These are phyloP conservation scores for Aspergillus brasiliensis DNA, from an alignment of 2,329 filamentous ascomycete genomes.

Conservation along the genomic window DNA sequence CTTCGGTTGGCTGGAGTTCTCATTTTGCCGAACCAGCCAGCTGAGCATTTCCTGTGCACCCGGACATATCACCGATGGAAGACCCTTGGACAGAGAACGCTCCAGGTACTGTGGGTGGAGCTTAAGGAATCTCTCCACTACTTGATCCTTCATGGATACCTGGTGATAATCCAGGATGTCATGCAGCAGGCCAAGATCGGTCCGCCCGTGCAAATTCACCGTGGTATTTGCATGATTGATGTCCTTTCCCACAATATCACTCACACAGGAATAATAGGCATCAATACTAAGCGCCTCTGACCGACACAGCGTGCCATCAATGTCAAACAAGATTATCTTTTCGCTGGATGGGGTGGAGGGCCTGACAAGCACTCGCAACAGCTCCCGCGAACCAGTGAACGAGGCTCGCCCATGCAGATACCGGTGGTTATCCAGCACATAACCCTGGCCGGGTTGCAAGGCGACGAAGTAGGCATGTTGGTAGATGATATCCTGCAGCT, in stretches of 20 bases:
- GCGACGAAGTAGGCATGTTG: constrained; percentile 10
- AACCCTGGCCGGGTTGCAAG: constrained; percentile 14
- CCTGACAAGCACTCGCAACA: constrained; percentile 14
- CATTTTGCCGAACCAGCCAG: constrained; percentile 8
- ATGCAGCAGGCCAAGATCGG: constrained; percentile 14
- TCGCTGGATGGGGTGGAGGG: not conserved
- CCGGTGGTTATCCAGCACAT: constrained; percentile 17
- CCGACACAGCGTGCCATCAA: constrained; percentile 18
- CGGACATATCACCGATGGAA: constrained; percentile 5
- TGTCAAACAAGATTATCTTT: constrained; percentile 15
- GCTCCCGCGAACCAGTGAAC: constrained; percentile 14
- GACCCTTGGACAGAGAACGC: constrained; percentile 11
- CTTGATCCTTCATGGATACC: constrained; percentile 3
- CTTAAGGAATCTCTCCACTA: constrained; percentile 9
- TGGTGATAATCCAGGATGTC: constrained; percentile 16
- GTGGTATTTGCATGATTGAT: constrained; percentile 17
- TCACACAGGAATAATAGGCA: constrained; percentile 17
- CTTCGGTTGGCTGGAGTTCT: not conserved
- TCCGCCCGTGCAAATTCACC: constrained; percentile 17
- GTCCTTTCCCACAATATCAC: constrained; percentile 11
- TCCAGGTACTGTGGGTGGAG: constrained; percentile 15
- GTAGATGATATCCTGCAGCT: constrained; percentile 10
- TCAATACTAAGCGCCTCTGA: constrained; percentile 19
- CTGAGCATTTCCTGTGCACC: constrained; percentile 10
- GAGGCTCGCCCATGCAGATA: constrained; percentile 16